These are phyloP conservation scores for Saccharomycopsis phalli DNA, from an alignment of 1,139 yeast species.

Conservation along the genomic window DNA sequence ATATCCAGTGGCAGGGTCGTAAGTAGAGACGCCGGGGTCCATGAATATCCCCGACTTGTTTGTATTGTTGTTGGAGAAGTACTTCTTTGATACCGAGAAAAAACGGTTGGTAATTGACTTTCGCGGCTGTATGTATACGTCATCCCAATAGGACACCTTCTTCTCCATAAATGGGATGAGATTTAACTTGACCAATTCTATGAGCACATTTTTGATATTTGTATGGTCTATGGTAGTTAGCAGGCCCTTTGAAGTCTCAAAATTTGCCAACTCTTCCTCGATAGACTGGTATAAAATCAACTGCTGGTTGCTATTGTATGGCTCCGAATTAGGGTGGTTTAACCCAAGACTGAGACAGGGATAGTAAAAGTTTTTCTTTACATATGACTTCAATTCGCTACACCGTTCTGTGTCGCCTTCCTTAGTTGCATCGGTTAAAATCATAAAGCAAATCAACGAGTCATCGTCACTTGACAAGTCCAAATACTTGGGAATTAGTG, in stretches of 20 bases:
- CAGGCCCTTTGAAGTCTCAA: background rate
- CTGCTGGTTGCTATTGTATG: background rate
- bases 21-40: constrained; percentile 20
- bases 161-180: constrained; percentile 75
- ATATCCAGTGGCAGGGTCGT: constrained; percentile 39
- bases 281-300: background rate
- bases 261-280: background rate
- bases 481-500: constrained; percentile 5
- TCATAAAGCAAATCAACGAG: constrained; percentile 28
- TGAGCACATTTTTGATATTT: constrained; percentile 36
- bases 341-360: constrained; percentile 16
- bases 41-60: constrained; percentile 23
- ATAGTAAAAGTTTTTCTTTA: constrained; percentile 18
- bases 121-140: constrained; percentile 59
- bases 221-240: constrained; percentile 28
- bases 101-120: constrained; percentile 66
- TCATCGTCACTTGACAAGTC: constrained; percentile 20
- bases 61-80: constrained; percentile 29
- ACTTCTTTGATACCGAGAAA: constrained; percentile 57
- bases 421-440: constrained; percentile 34
- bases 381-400: constrained; percentile 24
- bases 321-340: background rate
- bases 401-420: constrained; percentile 27
- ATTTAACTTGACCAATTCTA: constrained; percentile 47
- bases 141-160: constrained; percentile 70